A percentile compares a stretch with the other conserved stretches of the same genome.
Conservation (phyloP, 305 asterid genomes). For the Solanum aculeatissimum region DNA sequence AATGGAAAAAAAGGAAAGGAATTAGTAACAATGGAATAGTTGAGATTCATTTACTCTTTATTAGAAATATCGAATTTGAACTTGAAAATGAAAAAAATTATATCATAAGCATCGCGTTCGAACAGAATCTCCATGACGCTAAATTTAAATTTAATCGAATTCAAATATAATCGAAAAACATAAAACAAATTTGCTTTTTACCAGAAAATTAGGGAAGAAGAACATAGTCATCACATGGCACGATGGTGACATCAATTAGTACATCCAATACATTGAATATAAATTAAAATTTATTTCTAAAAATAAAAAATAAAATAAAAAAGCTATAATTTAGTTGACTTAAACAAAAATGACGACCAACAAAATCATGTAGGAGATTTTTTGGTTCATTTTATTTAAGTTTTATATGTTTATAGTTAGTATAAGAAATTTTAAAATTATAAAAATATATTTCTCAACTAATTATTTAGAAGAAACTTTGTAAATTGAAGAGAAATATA, state of each 20-base stretch:
- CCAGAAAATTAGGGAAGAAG: neutral
- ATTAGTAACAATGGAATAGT: no score
- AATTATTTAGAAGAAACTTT: neutral
- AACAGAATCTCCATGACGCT: fast-evolving
- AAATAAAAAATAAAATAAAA: no score
- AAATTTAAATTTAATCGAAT: fast-evolving
- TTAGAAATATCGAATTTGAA: fast-evolving
- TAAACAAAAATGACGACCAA: neutral
- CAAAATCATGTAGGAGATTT: neutral
- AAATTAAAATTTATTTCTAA: neutral
- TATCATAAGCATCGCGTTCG: fast-evolving
- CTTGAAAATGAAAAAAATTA: fast-evolving
- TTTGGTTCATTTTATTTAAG: neutral
- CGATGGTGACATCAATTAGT: neutral
- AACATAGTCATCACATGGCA: neutral
- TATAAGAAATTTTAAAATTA: neutral
- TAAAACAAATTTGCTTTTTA: neutral
- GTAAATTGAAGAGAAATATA: neutral
- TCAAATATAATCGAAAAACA: neutral
- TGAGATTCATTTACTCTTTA: neutral
- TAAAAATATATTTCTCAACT: neutral
- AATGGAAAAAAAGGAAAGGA: neutral
- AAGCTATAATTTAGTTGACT: neutral
- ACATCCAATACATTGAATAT: neutral
- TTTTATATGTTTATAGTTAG: neutral